Evolutionary conservation across 495 filamentous ascomycete genomes (phyloP).

Genomic region (Neurospora sp.): DNA sequence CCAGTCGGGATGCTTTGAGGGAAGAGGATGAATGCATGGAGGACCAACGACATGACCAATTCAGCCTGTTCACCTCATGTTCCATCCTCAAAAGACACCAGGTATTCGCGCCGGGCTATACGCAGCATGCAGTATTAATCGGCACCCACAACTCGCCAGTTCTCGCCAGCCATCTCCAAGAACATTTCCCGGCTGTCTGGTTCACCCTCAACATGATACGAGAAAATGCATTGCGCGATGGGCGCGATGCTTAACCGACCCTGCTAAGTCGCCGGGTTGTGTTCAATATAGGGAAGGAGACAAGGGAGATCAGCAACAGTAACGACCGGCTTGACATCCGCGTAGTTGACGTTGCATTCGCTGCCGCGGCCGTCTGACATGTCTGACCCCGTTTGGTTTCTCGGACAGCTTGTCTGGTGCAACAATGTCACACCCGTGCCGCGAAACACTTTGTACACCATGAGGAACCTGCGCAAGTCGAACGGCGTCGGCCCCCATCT

Average conservation of each 20-base stretch:
- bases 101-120: not conserved
- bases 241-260: not conserved
- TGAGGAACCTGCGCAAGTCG: not conserved
- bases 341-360: not conserved
- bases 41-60: not conserved
- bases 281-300: not conserved
- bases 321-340: not conserved
- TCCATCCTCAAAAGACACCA: not conserved
- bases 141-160: not conserved
- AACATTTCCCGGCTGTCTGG: not conserved
- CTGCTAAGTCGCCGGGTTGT: not conserved
- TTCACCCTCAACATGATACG: not conserved
- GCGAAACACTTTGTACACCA: not conserved
- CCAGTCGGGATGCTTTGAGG: not conserved
- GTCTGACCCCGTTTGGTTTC: not conserved
- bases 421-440: not conserved
- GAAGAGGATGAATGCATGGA: not conserved
- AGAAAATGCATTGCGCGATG: not conserved
- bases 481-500: not conserved
- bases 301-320: not conserved
- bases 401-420: not conserved
- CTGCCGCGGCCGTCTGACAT: not conserved
- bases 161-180: not conserved
- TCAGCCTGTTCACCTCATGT: not conserved
- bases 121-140: not conserved